Evolutionary conservation across 768 basidiomycete genomes (phyloP), one percentile per base, ranked within the genome.

Genomic region (Trametes cingulata): DNA sequence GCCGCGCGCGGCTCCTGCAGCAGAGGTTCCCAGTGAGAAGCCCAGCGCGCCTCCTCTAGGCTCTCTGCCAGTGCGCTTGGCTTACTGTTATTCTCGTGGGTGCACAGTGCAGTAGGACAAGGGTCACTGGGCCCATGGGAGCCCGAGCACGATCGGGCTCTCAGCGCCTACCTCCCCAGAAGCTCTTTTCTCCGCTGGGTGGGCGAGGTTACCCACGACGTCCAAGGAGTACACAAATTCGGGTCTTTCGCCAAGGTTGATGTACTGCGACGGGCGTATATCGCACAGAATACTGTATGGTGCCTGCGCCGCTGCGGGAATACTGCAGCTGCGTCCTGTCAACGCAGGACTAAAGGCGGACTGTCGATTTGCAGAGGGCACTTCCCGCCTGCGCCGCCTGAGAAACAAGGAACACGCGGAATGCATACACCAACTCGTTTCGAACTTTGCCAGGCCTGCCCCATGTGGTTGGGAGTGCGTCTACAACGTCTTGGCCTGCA

Each of bases 81-180:
- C 36, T 35, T 15, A 36, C 35, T 19, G 49, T 49, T 29, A 49
- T 17, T 33, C n/a, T n/a, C 33, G 48, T 37, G 49, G 10, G 49
- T 37, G 49, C 33, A 35, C 36, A 12, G 49, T n/a, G 49, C 19
- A 37, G 35, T n/a, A 33, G 29, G 10, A 15, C 20, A 15, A 52
- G 7, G 40, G 19, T 29, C 35, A 29, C 25, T 36, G 2, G 29
- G 35, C 14, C 33, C 54, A 47, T 62, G 60, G 60, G 60, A 62
- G 51, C 42, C 54, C 60, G 60, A 56, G 5, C 50, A 17, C 36
- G 55, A 19, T 62, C 60, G 60, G 60, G 48, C 54, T 62, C 60
- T 24, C 60, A 62, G 50, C 60, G 60, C 54, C 49, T 56, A 48
- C 7, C 9, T 29, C 14, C n/a, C n/a, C 36, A 47, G 58, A 51